phyloP scores from a whole-genome alignment of 768 basidiomycete genomes.

The Filobasidium wieringae region DNA sequence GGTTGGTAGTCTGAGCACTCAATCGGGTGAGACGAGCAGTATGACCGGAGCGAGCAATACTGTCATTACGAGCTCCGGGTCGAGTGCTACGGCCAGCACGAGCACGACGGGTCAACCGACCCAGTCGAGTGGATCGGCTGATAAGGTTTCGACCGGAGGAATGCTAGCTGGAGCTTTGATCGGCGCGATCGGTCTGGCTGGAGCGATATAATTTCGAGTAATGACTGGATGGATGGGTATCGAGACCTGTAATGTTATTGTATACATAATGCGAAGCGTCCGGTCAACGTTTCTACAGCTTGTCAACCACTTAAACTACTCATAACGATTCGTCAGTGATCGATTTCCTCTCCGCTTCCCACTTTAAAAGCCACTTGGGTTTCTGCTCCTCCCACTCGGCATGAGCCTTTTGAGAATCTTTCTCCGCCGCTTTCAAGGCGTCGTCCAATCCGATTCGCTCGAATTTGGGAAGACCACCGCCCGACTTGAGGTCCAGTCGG shows the following conservation, averaged over 20 bases:
- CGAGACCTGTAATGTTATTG: too few relatives aligned
- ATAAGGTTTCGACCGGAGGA: not conserved
- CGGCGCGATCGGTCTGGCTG: slow-evolving; percentile 6
- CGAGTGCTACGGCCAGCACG: not conserved
- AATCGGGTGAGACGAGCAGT: not conserved
- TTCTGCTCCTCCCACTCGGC: slow-evolving; percentile 15
- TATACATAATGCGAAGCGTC: too few relatives aligned
- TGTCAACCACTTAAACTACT: not conserved
- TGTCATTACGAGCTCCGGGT: not conserved
- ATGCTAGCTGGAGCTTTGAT: slow-evolving; percentile 1
- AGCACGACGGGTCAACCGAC: not conserved
- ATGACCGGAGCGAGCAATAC: not conserved
- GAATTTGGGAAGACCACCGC: slow-evolving; percentile 21
- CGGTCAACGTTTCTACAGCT: too few relatives aligned
- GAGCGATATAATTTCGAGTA: not conserved
- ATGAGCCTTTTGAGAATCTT: slow-evolving; percentile 17
- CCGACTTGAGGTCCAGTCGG: slow-evolving; percentile 10
- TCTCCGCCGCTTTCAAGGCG: slow-evolving; percentile 15
- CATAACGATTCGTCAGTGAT: not conserved
- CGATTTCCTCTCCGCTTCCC: slow-evolving; percentile 3
- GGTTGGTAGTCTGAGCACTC: slow-evolving; percentile 46
- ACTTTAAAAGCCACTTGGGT: slow-evolving; percentile 24
- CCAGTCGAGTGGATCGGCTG: slow-evolving; percentile 1
- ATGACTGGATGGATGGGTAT: too few relatives aligned
- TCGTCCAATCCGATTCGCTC: slow-evolving; percentile 5